Conservation (phyloP, 768 basidiomycete genomes). For the Pleurotus giganteus region DNA sequence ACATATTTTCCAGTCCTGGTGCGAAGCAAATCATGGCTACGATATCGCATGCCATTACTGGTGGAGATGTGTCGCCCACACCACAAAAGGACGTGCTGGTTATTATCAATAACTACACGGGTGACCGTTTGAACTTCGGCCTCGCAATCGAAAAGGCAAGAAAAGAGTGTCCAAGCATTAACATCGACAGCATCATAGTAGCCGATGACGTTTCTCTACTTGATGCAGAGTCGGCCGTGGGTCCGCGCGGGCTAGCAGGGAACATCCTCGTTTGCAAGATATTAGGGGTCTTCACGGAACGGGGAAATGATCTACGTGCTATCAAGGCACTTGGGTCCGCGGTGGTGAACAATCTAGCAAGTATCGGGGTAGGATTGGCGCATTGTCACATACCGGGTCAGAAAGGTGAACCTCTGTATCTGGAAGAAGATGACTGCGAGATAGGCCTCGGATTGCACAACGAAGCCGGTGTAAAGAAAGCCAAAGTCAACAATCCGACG, state of each 20-base stretch:
- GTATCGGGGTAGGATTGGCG: slow-evolving; percentile 43
- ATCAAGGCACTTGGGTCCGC: slow-evolving; percentile 33
- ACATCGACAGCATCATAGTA: slow-evolving; percentile 46
- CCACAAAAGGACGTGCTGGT: slow-evolving; percentile 32
- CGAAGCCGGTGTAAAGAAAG: slow-evolving; percentile 42
- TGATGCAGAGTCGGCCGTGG: slow-evolving; percentile 32
- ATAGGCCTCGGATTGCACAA: slow-evolving; percentile 58
- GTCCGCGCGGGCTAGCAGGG: slow-evolving; percentile 46
- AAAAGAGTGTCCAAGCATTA: slow-evolving; percentile 23
- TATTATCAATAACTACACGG: slow-evolving; percentile 49
- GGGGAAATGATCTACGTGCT: slow-evolving; percentile 30
- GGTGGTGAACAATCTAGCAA: slow-evolving; percentile 28
- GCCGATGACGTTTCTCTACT: slow-evolving; percentile 56
- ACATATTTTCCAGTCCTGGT: slow-evolving; percentile 62
- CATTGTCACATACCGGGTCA: slow-evolving; percentile 60
- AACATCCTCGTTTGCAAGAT: slow-evolving; percentile 57
- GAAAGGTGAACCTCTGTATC: slow-evolving; percentile 8
- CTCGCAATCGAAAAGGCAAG: slow-evolving; percentile 53
- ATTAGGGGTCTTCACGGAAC: slow-evolving; percentile 46
- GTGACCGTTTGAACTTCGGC: slow-evolving; percentile 59
- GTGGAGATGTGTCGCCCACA: slow-evolving; percentile 14
- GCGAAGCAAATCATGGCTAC: slow-evolving; percentile 54
- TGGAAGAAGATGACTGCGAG: slow-evolving; percentile 34
- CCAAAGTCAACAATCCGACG: slow-evolving; percentile 31
- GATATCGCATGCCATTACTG: slow-evolving; percentile 43